Percentiles rank a stretch among this genome's conserved stretches.
These are phyloP conservation scores for Dictyostelium citrinum DNA, from an alignment of 78 protist genomes.

Conservation along the genomic window DNA sequence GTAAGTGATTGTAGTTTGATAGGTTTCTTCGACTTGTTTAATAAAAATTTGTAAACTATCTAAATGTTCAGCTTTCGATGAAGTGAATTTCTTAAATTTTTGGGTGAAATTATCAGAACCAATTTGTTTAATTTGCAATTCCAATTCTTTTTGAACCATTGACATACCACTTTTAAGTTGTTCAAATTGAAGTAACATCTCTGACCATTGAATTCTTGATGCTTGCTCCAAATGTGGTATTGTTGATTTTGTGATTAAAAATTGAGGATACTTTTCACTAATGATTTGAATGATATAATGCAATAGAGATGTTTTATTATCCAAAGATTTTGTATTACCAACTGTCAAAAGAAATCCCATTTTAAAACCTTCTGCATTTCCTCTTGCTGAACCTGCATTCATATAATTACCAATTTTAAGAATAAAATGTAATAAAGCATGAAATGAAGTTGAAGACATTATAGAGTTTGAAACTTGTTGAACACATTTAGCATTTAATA, in stretches of 20 bases:
- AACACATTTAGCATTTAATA: conserved; percentile 6
- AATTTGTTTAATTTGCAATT: background rate
- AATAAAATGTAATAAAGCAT: background rate
- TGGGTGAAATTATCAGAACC: conserved; percentile 37
- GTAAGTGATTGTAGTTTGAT: background rate
- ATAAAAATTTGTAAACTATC: conserved; percentile 11
- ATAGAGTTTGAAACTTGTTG: background rate
- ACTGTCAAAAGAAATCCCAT: background rate
- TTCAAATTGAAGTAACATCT: background rate
- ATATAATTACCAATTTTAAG: conserved; percentile 53
- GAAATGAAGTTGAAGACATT: background rate
- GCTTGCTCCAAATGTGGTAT: conserved; percentile 25
- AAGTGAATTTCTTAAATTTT: background rate
- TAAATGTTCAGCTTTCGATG: background rate
- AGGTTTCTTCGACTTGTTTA: conserved; percentile 33
- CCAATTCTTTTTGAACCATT: conserved; percentile 37
- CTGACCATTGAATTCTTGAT: conserved; percentile 33
- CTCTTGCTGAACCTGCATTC: conserved; percentile 19
- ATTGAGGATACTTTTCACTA: conserved; percentile 22
- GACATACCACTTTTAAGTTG: conserved; percentile 25
- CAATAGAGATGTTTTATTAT: conserved; percentile 23
- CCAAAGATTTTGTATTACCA: conserved; percentile 44
- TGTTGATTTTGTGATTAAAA: background rate
- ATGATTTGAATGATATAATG: conserved; percentile 11
- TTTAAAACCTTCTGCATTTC: conserved; percentile 66